Evolutionary conservation across 805 yeast species (phyloP), one percentile per base, ranked within the genome.

Genomic region (Myxozyma lipomycoides): DNA sequence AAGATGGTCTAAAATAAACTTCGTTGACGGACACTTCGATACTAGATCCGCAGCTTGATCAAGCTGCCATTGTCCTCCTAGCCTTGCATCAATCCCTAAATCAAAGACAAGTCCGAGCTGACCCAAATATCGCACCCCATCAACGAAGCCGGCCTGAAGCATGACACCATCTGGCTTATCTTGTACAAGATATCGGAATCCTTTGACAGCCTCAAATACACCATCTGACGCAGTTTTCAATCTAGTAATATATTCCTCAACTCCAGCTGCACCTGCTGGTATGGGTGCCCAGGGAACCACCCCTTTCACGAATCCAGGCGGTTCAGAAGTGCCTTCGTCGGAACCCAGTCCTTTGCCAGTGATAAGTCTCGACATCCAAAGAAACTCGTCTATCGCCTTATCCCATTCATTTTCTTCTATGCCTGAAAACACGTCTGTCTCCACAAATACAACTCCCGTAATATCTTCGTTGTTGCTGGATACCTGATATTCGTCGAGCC

Each of bases 271-370:
- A 1, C 77, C 77, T 4, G 61, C 49, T 5, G 70, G 67, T 6
- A 73, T 44, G 4, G 79, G 78, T 0, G 74, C 75, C 76, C 76
- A 73, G 1, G 78, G 76, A n/a, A 75, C 59, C 6, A 73, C 58
- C 2, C 64, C 75, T 36, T 61, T 62, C 28, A 56, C 58, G 38
- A 43, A 15, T 17, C 38, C 38, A 12, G 12, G 12, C 12, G 32
- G 12, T 9, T 28, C 12, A 21, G 38, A 17, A 7, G 43, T 15
- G 40, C 43, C 43, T n/a, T 40, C 43, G 18, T 19, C 43, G 40
- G 9, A 7, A 7, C 7, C 36, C 12, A 23, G 32, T 10, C 10
- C 12, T 18, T 25, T 17, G 9, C 24, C 26, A n/a, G 21, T 23
- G 28, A 51, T 44, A 19, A 48, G 44, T 26, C 64, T 49, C 39